Conservation (phyloP, 768 basidiomycete genomes). For the Imleria badia region DNA sequence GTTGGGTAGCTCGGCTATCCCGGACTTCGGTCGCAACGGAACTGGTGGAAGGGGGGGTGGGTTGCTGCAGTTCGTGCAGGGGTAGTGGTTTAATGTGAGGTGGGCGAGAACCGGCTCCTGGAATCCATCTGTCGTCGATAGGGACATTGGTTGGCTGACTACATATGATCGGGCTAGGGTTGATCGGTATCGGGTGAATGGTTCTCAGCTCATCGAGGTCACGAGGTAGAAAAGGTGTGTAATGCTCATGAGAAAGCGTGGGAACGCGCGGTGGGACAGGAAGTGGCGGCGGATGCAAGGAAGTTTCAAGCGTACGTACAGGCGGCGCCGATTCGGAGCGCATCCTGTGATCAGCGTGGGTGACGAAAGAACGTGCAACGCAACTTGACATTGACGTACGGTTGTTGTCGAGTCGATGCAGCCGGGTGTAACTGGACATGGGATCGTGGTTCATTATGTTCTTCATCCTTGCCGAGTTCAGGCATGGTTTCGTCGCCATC, state of each 20-base stretch:
- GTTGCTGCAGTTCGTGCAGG: constrained; percentile 20
- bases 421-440: constrained; percentile 12
- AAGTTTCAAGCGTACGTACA: constrained; percentile 20
- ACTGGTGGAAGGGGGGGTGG: constrained; percentile 12
- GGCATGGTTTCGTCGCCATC: constrained; percentile 14
- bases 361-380: constrained; percentile 1
- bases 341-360: constrained; percentile 19
- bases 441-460: constrained; percentile 19
- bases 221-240: constrained; percentile 4
- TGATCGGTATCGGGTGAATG: constrained; percentile 31
- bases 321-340: constrained; percentile 31
- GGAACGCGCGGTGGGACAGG: constrained; percentile 20
- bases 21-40: constrained; percentile 15
- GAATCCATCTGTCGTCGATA: constrained; percentile 32
- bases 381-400: constrained; percentile 25
- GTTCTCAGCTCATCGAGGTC: constrained; percentile 22
- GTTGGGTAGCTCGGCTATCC: constrained; percentile 2
- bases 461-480: constrained; percentile 20
- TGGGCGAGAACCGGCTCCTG: constrained; percentile 27
- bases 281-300: constrained; percentile 15
- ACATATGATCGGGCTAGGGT: constrained; percentile 13
- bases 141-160: constrained; percentile 6
- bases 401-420: constrained; percentile 11
- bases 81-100: constrained; percentile 23
- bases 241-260: constrained; percentile 21